Conservation (phyloP, 2,329 filamentous ascomycete genomes). For the Diplodia corticola region DNA sequence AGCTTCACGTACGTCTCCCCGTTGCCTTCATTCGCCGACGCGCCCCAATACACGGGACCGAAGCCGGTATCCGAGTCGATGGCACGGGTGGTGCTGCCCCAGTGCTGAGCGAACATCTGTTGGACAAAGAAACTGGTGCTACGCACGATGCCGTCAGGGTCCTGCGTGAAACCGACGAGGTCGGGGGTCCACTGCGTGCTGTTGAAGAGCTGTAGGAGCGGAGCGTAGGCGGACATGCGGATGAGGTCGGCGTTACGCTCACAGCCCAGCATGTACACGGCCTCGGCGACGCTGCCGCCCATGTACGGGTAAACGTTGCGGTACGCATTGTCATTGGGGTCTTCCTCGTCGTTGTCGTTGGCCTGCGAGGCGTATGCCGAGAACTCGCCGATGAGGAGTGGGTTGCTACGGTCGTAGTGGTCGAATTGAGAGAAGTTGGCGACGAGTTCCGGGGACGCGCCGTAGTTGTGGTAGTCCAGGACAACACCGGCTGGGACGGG, state of each 20-base stretch:
- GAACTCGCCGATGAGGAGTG: slow-evolving; percentile 22
- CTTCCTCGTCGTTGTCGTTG: not conserved
- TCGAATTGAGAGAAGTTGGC: slow-evolving; percentile 50
- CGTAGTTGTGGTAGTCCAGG: slow-evolving; percentile 53
- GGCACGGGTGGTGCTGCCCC: not conserved
- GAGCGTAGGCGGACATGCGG: slow-evolving; percentile 10
- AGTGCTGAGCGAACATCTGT: slow-evolving; percentile 19
- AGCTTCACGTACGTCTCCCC: slow-evolving; percentile 9
- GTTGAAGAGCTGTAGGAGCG: slow-evolving; percentile 21
- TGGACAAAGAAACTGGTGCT: slow-evolving; percentile 20
- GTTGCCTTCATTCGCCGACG: not conserved
- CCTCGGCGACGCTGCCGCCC: slow-evolving; percentile 60
- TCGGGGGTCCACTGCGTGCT: slow-evolving; percentile 19
- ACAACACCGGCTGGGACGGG: slow-evolving; percentile 39
- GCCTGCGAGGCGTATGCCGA: not conserved
- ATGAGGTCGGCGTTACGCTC: slow-evolving; percentile 65
- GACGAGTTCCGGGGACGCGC: slow-evolving; percentile 44
- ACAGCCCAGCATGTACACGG: slow-evolving; percentile 64
- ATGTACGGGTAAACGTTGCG: slow-evolving; percentile 2
- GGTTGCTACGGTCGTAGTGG: not conserved
- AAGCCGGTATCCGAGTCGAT: not conserved
- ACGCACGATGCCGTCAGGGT: not conserved
- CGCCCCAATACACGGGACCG: slow-evolving; percentile 8
- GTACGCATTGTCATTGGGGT: not conserved
- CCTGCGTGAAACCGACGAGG: slow-evolving; percentile 8